phyloP scores from a whole-genome alignment of 2,329 filamentous ascomycete species.

The Trichoderma atroviride region DNA sequence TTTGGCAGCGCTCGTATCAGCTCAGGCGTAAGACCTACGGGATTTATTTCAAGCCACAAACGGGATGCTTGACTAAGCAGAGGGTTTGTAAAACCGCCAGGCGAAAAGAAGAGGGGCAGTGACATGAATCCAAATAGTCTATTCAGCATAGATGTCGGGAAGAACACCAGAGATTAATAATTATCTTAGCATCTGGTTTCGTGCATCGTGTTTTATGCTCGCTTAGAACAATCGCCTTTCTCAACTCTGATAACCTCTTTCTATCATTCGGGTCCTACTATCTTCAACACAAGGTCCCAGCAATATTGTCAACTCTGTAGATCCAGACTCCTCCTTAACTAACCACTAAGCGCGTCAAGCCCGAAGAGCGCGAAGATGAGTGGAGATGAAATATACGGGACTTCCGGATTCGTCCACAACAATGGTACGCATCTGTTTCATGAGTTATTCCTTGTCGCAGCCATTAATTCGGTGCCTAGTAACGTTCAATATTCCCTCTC shows the following conservation, averaged over 20 bases:
- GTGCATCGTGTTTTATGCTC: background rate
- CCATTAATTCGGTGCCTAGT: background rate
- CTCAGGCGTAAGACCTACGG: background rate
- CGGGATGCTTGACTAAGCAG: conserved; percentile 11
- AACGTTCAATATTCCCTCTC: background rate
- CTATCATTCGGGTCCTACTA: background rate
- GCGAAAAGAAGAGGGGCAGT: conserved; percentile 9
- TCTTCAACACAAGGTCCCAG: background rate
- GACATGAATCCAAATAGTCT: background rate
- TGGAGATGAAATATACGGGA: conserved; percentile 3
- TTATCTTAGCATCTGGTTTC: background rate
- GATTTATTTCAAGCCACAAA: background rate
- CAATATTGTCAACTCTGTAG: background rate
- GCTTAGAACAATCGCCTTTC: background rate
- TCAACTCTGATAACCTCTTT: background rate
- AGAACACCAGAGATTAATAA: conserved; percentile 7
- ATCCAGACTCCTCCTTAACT: background rate
- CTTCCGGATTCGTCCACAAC: conserved; percentile 11
- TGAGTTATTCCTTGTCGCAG: background rate
- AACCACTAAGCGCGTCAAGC: background rate
- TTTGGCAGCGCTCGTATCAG: background rate
- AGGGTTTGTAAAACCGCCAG: background rate
- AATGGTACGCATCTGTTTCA: conserved; percentile 1
- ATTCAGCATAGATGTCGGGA: background rate
- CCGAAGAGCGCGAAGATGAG: background rate